Evolutionary conservation across 805 yeast genomes (phyloP), one percentile per base, ranked within the genome.

Genomic region (Pachysolen tannophilus): DNA sequence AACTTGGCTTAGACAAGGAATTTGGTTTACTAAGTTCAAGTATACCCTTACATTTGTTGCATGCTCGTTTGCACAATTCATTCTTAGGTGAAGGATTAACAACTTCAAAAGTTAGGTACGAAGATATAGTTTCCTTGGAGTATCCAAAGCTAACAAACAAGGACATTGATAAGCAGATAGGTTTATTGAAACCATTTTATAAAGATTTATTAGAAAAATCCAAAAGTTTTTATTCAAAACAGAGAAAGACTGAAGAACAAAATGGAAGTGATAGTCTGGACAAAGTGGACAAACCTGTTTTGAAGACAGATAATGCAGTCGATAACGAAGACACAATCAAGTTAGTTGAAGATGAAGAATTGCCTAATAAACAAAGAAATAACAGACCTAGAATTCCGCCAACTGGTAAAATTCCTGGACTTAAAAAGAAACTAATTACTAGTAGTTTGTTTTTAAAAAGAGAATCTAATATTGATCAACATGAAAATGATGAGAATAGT

Each of bases 1-100:
- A 90, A 45, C 65, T 92, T 32, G 98, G 98, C 0, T 62, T 92
- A 35, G 97, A 90, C 49, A 84, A 81, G 48, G 99, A 92, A 55
- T 82, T 86, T 54, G 88, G 90, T 8, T 63, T 90, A 52, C 59
- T 87, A 33, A 81, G 88, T 20, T 72, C 88, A 3, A 75, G 95
- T 0, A 86, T 92, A 19, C 98, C 99, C 2, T 65, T 94, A 29
- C 95, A 90, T 56, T 63, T 92, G 38, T 63, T 92, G 25, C 95
- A 86, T 46, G 77, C 94, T 7, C 68, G 81, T 40, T 65, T 83
- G 32, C 77, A 78, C 30, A 79, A 69, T 39, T 69, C 78, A n/a
- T 67, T 62, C 42, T 60, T 58, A 39, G 65, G 61, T 20, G 65
- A 66, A 14, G 64, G 64, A 23, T 63, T 66, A 19, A 71, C 63